These are phyloP conservation scores for Fusarium sp. DNA, from an alignment of 2,329 filamentous ascomycete species.

Conservation along the genomic window DNA sequence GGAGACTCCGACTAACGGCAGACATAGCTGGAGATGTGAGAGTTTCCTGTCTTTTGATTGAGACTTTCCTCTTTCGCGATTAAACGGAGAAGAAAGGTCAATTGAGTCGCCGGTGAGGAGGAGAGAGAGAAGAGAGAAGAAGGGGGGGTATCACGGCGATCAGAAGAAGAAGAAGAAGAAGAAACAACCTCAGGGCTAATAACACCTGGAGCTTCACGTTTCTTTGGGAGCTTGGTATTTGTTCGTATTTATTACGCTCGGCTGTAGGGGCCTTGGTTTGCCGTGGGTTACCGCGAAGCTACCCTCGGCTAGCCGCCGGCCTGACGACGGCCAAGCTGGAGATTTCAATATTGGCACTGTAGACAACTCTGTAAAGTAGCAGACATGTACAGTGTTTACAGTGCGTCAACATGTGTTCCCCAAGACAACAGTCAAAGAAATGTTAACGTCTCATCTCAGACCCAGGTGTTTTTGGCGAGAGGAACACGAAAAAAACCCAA, in stretches of 20 bases:
- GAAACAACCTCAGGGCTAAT: slow-evolving; percentile 21
- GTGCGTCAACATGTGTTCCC: neutral
- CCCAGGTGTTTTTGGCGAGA: slow-evolving; percentile 17
- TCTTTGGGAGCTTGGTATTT: slow-evolving; percentile 26
- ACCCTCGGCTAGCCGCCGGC: slow-evolving; percentile 43
- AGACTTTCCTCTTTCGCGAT: slow-evolving; percentile 21
- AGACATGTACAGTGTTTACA: neutral
- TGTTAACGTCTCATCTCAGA: neutral
- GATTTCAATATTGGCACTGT: slow-evolving; percentile 12
- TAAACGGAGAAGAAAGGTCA: slow-evolving; percentile 25
- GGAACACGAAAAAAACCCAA: neutral
- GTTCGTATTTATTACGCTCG: slow-evolving; percentile 41
- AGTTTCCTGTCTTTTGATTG: neutral
- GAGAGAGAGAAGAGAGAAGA: neutral
- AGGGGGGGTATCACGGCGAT: slow-evolving; percentile 29
- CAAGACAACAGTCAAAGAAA: slow-evolving; percentile 2
- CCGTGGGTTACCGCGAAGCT: slow-evolving; percentile 41
- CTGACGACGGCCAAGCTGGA: slow-evolving; percentile 2
- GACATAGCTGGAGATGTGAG: slow-evolving; percentile 55
- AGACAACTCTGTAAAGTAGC: fast-evolving
- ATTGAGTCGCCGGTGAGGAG: slow-evolving; percentile 4
- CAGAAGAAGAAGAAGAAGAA: neutral
- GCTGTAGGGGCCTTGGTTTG: slow-evolving; percentile 36
- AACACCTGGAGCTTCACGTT: slow-evolving; percentile 12
- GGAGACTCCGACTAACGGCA: slow-evolving; percentile 64